These are phyloP conservation scores for Fraxinus latifolia DNA, from an alignment of 305 asterid species.

Conservation along the genomic window DNA sequence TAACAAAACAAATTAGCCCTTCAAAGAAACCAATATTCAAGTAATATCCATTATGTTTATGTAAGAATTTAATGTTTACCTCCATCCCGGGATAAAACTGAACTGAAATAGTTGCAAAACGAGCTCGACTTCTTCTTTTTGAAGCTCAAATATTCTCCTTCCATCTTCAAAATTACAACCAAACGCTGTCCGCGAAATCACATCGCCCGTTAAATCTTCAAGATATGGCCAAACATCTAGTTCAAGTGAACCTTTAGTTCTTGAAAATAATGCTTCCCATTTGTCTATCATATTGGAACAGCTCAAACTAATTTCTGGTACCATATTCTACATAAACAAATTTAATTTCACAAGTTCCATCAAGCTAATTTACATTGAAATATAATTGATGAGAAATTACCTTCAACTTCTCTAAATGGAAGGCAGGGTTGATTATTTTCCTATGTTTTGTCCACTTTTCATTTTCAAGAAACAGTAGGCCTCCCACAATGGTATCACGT, in stretches of 20 bases:
- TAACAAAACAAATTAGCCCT: not conserved
- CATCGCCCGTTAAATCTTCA: conserved; percentile 35
- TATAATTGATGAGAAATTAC: conserved; percentile 13
- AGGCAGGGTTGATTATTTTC: conserved; percentile 43
- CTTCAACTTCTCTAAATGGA: conserved; percentile 50
- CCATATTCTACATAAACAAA: conserved; percentile 34
- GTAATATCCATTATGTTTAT: not conserved
- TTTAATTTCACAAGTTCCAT: not conserved
- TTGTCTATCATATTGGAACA: conserved; percentile 39
- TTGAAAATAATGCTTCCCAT: conserved; percentile 34
- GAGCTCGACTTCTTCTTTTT: conserved; percentile 44
- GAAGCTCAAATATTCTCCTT: conserved; percentile 49
- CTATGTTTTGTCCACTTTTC: conserved; percentile 50
- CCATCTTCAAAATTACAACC: conserved; percentile 54
- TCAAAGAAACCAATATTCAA: not conserved
- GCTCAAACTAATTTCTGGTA: conserved; percentile 33
- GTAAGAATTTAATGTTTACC: conserved; percentile 26
- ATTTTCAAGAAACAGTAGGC: conserved; percentile 42
- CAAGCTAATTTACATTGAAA: not conserved
- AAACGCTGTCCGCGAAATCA: conserved; percentile 45
- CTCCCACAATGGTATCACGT: conserved; percentile 35
- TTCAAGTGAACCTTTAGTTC: conserved; percentile 13
- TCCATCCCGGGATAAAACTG: conserved; percentile 53
- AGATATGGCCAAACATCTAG: conserved; percentile 47
- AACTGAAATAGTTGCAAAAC: conserved; percentile 31